Percentiles rank a stretch among this genome's conserved stretches.
Conservation (phyloP, 306 rosid species). For the Rosa chinensis region DNA sequence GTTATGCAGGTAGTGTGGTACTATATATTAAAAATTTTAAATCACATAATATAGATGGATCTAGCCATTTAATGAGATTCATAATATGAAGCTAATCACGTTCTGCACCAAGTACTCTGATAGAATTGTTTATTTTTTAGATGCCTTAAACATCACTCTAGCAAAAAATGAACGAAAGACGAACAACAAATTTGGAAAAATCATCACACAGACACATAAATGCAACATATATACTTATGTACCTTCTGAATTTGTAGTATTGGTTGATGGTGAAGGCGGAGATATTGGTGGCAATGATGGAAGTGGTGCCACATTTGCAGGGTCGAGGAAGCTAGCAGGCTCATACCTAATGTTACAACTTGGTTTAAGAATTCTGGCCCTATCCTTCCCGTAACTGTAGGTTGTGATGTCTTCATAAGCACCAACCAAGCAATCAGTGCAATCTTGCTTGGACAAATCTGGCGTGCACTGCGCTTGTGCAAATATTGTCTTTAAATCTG, state of each 20-base stretch:
- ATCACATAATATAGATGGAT: no score
- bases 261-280: not conserved
- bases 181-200: no score
- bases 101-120: no score
- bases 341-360: conserved; percentile 18
- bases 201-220: not conserved
- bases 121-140: no score
- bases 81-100: no score
- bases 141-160: no score
- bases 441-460: not conserved
- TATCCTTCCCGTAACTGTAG: not conserved
- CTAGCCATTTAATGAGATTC: no score
- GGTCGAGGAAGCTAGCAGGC: not conserved
- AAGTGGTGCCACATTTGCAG: not conserved
- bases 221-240: not conserved
- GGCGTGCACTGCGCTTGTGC: conserved; percentile 25
- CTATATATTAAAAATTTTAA: no score
- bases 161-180: no score
- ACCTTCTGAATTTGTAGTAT: no score
- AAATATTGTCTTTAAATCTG: not conserved
- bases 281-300: not conserved
- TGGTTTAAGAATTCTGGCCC: conserved; percentile 1
- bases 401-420: not conserved
- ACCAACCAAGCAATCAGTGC: not conserved
- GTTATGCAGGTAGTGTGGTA: no score